Base-by-base conservation (phyloP, 331 rosid species). In the Malus hybrid region DNA sequence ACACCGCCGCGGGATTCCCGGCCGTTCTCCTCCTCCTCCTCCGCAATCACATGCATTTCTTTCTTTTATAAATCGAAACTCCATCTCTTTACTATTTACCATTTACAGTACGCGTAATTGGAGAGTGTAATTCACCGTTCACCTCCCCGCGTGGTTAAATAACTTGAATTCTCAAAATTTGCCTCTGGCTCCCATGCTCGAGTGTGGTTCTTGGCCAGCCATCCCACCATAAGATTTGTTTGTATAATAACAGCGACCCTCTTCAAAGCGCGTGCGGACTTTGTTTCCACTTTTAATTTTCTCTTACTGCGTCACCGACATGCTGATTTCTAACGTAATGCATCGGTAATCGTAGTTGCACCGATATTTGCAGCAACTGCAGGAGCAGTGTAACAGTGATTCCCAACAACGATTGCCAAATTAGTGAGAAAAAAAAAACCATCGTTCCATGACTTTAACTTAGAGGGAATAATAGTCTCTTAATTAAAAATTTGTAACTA, bases 1-100 rank as follows among this genome's bases (percentile, higher is more conserved):
- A 78, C 86, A 69, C 82, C 15, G 44, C 34, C 48, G 76, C 93
- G 86, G 32, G 89, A 88, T 82, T 86, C 89, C 82, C 88, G 89
- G 81, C 61, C 85, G 76, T 67, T 39, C 46, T 39, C 46, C 46
- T 39, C 46, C 46, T 39, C 46, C 74, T 71, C 77, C 83, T 78
- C 78, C 75, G 8, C 79, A 4, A 48, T 39, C 39, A 71, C 77
- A 55, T 34, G 10, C 66, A 16, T 39, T 39, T 39, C 12, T 9
- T 39, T 39, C 15, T 6, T 22, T 61, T 39, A 0, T 9, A 39
- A 39, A 9, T 39, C 46, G 46, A 39, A 39, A 39, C 12, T 9
- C 12, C 46, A 39, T 39, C 46, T 39, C 46, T 39, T 32, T 62
- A 29, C 39, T 50, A 18, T 9, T 18, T 4, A 29, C 9, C 24